Base-by-base conservation (phyloP, 208 protist species). In the Crithidia acanthocephali region DNA sequence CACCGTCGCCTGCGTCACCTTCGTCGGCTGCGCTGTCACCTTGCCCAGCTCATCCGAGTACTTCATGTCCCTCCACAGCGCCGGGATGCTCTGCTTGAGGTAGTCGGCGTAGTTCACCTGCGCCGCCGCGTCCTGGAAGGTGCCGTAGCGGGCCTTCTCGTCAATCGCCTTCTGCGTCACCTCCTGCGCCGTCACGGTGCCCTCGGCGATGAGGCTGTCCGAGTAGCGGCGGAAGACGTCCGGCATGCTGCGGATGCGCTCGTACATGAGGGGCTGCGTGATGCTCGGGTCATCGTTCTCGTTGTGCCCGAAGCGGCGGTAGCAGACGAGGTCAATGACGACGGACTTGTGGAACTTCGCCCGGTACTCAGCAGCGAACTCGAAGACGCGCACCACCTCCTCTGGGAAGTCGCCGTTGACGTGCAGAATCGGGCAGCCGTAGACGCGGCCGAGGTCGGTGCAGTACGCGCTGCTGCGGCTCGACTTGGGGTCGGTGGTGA, bases 251-350 rank as follows among this genome's bases (percentile, higher is more conserved):
- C 80, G 80, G 68, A 99, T 98, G 44, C 80, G 85, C 27, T 94
- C 85, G 85, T 99, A 99, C 96, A 99, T 98, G 30, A 96, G 78
- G 47, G 98, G 98, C 88, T 99, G 97, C 42, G 98, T 99, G 81
- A 99, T 99, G 77, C 90, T 97, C 64, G 98, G 98, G 80, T 99
- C 90, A 74, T 99, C 98, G 63, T 95, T 96, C 87, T 99, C 98
- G 80, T 99, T 99, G 87, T 99, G 98, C 30, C 98, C 98, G 76
- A 87, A 92, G 47, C 93, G 85, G 63, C 97, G 88, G 87, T 99
- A 99, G 82, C 98, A 98, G 28, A 99, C 95, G 56, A 99, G 92
- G 84, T 99, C 98, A 73, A 99, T 91, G 45, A 99, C 94, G 23
- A 99, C 88, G 35, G 98, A 98, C 57, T 91, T 94, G 37, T 94